Percentiles rank a stretch among this genome's conserved stretches.
Conservation (phyloP, 495 filamentous ascomycete species). For the Trichoderma asperelloides region DNA sequence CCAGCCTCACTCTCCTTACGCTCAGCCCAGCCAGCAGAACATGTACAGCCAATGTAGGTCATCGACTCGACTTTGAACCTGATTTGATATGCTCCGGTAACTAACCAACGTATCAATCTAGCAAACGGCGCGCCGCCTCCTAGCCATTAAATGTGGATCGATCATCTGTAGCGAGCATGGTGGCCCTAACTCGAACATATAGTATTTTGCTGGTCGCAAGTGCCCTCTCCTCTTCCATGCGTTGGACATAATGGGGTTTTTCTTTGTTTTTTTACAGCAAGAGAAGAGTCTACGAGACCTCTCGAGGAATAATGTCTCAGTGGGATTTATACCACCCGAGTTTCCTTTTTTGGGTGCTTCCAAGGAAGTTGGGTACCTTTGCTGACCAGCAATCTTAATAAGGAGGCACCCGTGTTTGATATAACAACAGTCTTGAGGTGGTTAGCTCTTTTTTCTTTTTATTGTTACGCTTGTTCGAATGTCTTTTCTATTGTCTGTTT, state of each 20-base stretch:
- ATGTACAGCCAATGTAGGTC: conserved; percentile 71
- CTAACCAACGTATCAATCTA: not conserved
- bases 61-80: not conserved
- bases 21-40: conserved; percentile 47
- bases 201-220: not conserved
- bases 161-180: not conserved
- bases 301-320: not conserved
- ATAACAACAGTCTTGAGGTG: not conserved
- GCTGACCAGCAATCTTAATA: not conserved
- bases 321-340: not conserved
- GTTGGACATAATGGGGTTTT: not conserved
- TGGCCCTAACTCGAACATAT: not conserved
- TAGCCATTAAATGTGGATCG: not conserved
- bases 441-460: conserved; percentile 11
- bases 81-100: not conserved
- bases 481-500: conserved; percentile 12
- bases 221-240: not conserved
- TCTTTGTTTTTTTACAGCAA: not conserved
- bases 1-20: conserved; percentile 66
- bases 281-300: not conserved
- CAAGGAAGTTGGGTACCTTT: conserved; percentile 6
- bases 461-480: conserved; percentile 5
- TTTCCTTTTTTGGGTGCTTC: not conserved
- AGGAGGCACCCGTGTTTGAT: conserved; percentile 4
- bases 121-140: not conserved